Evolutionary conservation across 2,329 filamentous ascomycete genomes (phyloP).

Genomic region (Aspergillus udagawae): DNA sequence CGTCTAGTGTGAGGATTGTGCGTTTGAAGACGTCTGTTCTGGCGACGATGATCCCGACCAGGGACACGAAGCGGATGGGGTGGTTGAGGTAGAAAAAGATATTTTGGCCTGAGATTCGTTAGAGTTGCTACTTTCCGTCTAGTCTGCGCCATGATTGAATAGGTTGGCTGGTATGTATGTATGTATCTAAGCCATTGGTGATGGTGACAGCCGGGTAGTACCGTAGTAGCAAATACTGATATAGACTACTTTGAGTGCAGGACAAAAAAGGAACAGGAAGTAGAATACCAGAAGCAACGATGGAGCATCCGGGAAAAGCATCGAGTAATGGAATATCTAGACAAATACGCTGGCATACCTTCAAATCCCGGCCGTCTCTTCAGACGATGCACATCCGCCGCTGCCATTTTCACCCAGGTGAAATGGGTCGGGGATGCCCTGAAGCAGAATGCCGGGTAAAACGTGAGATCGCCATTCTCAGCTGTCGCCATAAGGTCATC

Average conservation of each 20-base stretch:
- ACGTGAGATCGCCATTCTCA: conserved; percentile 26
- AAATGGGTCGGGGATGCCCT: conserved; percentile 57
- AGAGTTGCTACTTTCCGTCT: background rate
- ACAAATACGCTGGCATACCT: conserved; percentile 36
- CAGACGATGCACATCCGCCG: conserved; percentile 52
- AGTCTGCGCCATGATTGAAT: background rate
- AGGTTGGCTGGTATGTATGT: background rate
- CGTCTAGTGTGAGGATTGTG: conserved; percentile 55
- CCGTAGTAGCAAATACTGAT: background rate
- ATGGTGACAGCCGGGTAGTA: background rate
- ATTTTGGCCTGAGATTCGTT: conserved; percentile 44
- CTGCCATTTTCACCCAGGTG: conserved; percentile 60
- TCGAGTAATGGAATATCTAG: background rate
- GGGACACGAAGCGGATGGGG: conserved; percentile 69
- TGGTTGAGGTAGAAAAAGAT: conserved; percentile 68
- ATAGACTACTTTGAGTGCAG: background rate
- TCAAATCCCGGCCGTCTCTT: conserved; percentile 47
- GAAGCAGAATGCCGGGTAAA: conserved; percentile 60
- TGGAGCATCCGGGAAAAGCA: background rate
- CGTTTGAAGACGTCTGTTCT: conserved; percentile 52
- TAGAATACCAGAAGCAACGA: background rate
- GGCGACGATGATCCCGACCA: conserved; percentile 67
- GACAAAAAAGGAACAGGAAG: background rate
- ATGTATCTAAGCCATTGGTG: background rate
- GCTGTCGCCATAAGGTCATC: conserved; percentile 26